These are phyloP conservation scores for Podila epicladia DNA, from an alignment of 192 early-diverging fungal species.

Conservation along the genomic window DNA sequence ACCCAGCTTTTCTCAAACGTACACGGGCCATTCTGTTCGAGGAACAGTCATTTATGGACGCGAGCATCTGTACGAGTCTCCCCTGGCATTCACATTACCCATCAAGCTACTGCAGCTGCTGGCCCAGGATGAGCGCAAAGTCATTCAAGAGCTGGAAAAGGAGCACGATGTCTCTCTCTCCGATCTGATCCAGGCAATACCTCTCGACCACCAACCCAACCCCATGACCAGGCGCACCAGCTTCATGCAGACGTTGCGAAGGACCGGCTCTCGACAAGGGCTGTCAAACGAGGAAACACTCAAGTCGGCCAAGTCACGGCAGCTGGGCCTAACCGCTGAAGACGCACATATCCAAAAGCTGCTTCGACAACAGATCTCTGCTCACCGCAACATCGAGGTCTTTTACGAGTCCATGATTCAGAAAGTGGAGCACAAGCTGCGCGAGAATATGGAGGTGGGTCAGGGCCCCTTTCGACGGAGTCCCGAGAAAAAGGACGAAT, in stretches of 20 bases:
- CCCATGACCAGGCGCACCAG: conserved; percentile 38
- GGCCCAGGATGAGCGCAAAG: conserved; percentile 28
- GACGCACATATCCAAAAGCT: conserved; percentile 42
- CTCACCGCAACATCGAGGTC: conserved; percentile 35
- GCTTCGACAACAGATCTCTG: conserved; percentile 36
- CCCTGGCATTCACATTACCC: conserved; percentile 31
- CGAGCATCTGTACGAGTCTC: conserved; percentile 41
- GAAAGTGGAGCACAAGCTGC: conserved; percentile 35
- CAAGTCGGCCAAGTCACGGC: conserved; percentile 22
- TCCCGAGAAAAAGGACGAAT: conserved; percentile 43
- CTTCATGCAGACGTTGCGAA: conserved; percentile 31
- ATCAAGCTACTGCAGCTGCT: conserved; percentile 31
- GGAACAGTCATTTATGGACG: conserved; percentile 34
- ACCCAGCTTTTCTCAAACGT: conserved; percentile 41
- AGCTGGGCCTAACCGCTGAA: conserved; percentile 21
- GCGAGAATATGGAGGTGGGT: conserved; percentile 34
- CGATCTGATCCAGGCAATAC: conserved; percentile 41
- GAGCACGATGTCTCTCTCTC: conserved; percentile 24
- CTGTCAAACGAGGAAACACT: not conserved
- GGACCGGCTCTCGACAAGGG: conserved; percentile 1
- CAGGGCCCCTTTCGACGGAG: conserved; percentile 43
- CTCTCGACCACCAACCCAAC: conserved; percentile 40
- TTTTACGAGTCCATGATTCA: conserved; percentile 31
- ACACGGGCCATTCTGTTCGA: conserved; percentile 23
- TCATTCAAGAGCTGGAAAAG: conserved; percentile 34